Evolutionary conservation across 108 stramenopile genomes (phyloP).

Genomic region (Skeletonema potamos): DNA sequence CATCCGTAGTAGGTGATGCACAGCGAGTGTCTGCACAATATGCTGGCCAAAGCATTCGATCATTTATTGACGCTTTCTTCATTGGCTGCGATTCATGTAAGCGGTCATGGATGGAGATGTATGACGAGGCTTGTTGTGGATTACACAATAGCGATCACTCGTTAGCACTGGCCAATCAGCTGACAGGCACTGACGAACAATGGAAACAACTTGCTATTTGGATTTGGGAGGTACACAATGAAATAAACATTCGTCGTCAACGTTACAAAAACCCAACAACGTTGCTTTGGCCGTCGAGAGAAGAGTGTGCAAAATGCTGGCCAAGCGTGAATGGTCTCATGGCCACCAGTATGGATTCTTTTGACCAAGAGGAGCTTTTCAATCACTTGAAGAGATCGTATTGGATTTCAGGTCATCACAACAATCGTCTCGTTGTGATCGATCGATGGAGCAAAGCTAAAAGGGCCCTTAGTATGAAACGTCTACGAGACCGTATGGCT

Average conservation of each 20-base stretch:
- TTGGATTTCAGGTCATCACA: conserved; percentile 43
- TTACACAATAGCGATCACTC: too few species aligned
- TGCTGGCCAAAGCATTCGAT: conserved; percentile 35
- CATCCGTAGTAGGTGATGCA: conserved; percentile 42
- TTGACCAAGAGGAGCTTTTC: conserved; percentile 30
- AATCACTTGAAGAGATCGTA: conserved; percentile 29
- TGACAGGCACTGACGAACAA: background rate
- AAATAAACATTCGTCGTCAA: conserved; percentile 21
- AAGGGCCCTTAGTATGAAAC: conserved; percentile 23
- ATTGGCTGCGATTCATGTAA: conserved; percentile 27
- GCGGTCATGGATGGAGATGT: conserved; percentile 22
- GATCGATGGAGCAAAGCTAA: conserved; percentile 34
- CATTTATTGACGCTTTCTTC: conserved; percentile 40
- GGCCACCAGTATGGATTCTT: conserved; percentile 24
- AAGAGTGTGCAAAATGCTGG: conserved; percentile 46
- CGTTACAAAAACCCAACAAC: conserved; percentile 8
- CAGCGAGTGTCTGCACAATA: conserved; percentile 24
- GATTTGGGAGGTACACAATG: conserved; percentile 54
- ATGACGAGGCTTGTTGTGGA: conserved; percentile 31
- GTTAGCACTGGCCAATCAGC: conserved; percentile 10
- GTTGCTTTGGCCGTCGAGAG: conserved; percentile 35
- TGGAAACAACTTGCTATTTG: conserved; percentile 48
- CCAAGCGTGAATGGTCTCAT: conserved; percentile 1
- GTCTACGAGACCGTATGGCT: conserved; percentile 19
- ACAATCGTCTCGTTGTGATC: conserved; percentile 33